A percentile compares a stretch with the other conserved stretches of the same genome.
Conservation (phyloP, 768 basidiomycete species). For the Suillus tomentosus region DNA sequence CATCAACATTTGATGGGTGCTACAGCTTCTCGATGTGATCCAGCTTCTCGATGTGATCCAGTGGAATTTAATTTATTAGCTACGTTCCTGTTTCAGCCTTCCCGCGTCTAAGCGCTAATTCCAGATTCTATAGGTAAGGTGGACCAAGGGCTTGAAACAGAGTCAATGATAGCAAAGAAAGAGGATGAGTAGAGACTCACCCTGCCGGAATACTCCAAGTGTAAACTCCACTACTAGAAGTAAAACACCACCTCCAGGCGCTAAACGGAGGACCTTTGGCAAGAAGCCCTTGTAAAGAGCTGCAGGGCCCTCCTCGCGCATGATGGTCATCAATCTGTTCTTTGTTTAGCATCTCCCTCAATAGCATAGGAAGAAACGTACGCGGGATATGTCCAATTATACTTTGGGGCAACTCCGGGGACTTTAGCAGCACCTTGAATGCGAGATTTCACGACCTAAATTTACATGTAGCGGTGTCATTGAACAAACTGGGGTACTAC, state of each 20-base stretch:
- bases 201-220: conserved; percentile 71
- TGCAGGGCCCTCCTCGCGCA: conserved; percentile 81
- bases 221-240: conserved; percentile 93
- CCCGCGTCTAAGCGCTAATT: background rate
- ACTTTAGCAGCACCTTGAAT: conserved; percentile 75
- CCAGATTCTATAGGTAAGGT: conserved; percentile 29
- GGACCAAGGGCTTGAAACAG: conserved; percentile 30
- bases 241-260: conserved; percentile 93
- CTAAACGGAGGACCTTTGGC: conserved; percentile 93
- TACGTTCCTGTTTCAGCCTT: background rate
- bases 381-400: conserved; percentile 95
- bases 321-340: conserved; percentile 64
- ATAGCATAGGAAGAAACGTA: conserved; percentile 27
- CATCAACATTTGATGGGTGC: background rate
- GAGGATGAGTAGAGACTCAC: conserved; percentile 38
- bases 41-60: background rate
- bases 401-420: conserved; percentile 79
- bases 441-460: conserved; percentile 91
- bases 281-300: conserved; percentile 95
- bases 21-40: background rate
- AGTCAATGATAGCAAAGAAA: background rate
- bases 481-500: background rate
- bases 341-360: conserved; percentile 1
- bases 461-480: conserved; percentile 4
- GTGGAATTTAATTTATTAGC: background rate